Evolutionary conservation across 2,329 filamentous ascomycete species (phyloP), one percentile per base, ranked within the genome.

Genomic region (Dactylellina drechsleri): DNA sequence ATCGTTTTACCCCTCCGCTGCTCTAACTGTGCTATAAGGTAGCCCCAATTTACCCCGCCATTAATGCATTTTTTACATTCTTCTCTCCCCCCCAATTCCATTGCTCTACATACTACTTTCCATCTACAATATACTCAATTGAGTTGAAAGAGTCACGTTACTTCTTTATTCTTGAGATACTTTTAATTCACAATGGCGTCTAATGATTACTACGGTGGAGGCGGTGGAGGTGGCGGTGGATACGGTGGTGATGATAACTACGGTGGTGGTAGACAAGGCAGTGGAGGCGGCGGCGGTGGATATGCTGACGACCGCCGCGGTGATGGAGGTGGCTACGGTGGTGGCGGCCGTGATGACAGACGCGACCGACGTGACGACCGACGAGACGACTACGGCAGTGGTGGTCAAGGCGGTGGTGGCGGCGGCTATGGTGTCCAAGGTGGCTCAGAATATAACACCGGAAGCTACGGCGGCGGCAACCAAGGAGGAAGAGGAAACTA

Each of bases 41-140:
- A 36, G 59, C 68, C 70, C 70, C 65, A 54, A 2, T 67, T 67
- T 74, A 74, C 70, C 70, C 70, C 62, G 62, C 70, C 53, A 67
- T 57, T 50, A 28, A 28, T 3, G 7, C n/a, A n/a, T 23, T 23
- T 23, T 23, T 4, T 23, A 36, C 26, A 18, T 8, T 12, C 5
- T 26, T 23, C 10, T 15, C 15, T 56, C 40, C 36, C 3, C 31
- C 7, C 28, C 12, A 12, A 20, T 20, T 13, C 52, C 5, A 36
- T 10, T 10, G 6, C 31, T 5, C 31, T 36, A 36, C 2, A 36
- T 7, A 36, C 31, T 10, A 36, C 6, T 36, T 36, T 36, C 5
- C 10, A 36, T 36, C 6, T 36, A 23, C 4, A 50, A 50, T 23
- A 23, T 52, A 12, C 47, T n/a, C 18, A 18, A 18, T 52, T 23